phyloP scores from a whole-genome alignment of 305 asterid genomes.

The Striga hermonthica region DNA sequence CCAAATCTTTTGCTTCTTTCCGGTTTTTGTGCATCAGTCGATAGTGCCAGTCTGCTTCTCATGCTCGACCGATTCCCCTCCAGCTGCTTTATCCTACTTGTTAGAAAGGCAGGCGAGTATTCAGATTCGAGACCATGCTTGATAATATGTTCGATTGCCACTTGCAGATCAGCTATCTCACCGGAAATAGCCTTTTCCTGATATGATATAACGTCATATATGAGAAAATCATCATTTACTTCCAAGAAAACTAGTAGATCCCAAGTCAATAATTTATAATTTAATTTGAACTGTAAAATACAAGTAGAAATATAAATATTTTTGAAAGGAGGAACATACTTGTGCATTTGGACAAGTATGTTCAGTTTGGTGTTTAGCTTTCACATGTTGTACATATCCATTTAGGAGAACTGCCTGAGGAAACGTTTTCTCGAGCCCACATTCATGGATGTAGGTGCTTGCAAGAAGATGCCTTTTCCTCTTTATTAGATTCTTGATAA shows the following conservation, averaged over 20 bases:
- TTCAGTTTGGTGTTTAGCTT: slow-evolving; percentile 24
- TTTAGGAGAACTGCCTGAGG: slow-evolving; percentile 36
- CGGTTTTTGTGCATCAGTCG: slow-evolving; percentile 9
- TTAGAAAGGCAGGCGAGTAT: slow-evolving; percentile 27
- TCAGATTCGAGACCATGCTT: slow-evolving; percentile 37
- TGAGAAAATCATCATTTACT: slow-evolving; percentile 6
- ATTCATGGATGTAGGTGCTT: slow-evolving; percentile 37
- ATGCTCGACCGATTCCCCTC: slow-evolving; percentile 27
- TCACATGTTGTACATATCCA: slow-evolving; percentile 29
- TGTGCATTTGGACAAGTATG: slow-evolving; percentile 27
- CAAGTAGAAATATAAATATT: no score
- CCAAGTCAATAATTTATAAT: no score
- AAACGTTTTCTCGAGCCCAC: slow-evolving; percentile 30
- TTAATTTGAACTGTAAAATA: no score
- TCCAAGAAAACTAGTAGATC: no score
- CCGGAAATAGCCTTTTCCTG: slow-evolving; percentile 36
- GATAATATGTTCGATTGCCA: slow-evolving; percentile 35
- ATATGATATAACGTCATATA: slow-evolving; percentile 22
- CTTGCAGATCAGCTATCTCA: slow-evolving; percentile 36
- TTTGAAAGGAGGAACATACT: slow-evolving; percentile 28
- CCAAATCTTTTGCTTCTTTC: neutral
- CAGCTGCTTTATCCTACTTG: slow-evolving; percentile 30
- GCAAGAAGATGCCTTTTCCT: slow-evolving; percentile 45
- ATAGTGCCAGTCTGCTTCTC: slow-evolving; percentile 3
- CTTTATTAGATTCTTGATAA: slow-evolving; percentile 35